Conservation (phyloP, 2,329 filamentous ascomycete species). For the Cordyceps javanica region DNA sequence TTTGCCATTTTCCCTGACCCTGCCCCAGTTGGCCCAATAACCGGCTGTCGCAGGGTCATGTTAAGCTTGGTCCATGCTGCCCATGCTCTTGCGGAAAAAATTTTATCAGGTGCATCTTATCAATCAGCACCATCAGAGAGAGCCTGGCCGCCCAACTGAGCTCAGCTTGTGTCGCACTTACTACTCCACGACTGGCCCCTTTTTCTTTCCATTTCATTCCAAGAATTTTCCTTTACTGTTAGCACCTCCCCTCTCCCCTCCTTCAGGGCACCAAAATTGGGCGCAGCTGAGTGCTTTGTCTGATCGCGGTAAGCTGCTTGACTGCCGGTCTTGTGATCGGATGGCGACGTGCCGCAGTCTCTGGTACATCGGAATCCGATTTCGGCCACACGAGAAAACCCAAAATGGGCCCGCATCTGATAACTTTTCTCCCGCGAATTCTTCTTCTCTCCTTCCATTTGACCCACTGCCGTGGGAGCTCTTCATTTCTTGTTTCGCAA, state of each 20-base stretch:
- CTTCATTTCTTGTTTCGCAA: neutral
- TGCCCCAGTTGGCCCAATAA: neutral
- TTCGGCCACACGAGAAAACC: neutral
- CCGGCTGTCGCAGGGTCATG: neutral
- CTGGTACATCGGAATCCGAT: neutral
- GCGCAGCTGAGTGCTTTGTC: neutral
- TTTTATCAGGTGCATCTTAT: conserved; percentile 12
- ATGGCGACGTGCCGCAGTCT: neutral
- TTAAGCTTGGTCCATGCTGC: neutral
- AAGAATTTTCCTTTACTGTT: neutral
- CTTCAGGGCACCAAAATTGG: neutral
- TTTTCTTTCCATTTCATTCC: neutral
- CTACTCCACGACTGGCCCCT: neutral
- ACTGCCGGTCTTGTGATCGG: conserved; percentile 10
- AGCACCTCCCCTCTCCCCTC: no score
- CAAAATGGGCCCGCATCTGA: neutral
- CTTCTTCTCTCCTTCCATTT: neutral
- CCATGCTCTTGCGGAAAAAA: neutral
- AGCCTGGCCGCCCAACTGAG: neutral
- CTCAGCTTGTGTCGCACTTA: neutral
- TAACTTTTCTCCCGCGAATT: neutral
- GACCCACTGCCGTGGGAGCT: neutral
- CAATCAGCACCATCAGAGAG: conserved; percentile 6
- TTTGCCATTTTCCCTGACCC: conserved; percentile 4
- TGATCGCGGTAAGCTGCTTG: neutral